Evolutionary conservation across 2,329 filamentous ascomycete species (phyloP), one percentile per base, ranked within the genome.

Genomic region (Pseudopithomyces maydicus): DNA sequence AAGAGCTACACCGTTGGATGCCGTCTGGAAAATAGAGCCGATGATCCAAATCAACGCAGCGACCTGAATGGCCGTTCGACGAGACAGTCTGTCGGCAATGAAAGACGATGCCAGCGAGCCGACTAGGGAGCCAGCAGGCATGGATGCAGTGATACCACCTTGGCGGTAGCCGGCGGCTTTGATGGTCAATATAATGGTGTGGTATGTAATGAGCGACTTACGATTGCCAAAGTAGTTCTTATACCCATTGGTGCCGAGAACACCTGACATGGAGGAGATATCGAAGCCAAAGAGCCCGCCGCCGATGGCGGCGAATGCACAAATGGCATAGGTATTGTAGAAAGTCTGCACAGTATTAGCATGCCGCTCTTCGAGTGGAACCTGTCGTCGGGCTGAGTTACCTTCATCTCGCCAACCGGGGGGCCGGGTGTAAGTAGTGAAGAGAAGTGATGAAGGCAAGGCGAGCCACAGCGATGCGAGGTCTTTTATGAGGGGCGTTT

Each of bases 271-370:
- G 42, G 73, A 76, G 6, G 68, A 70, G 61, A 77, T 77, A 47
- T 77, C 75, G 63, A 77, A 76, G 53, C 75, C 75, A 51, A 77
- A 77, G 12, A 77, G 66, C 2, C 63, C 73, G 53, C 75, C 75
- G 35, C 74, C 85, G 60, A 88, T 84, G 67, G 85, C 84, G 69
- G 85, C 85, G 67, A 88, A 87, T 57, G 77, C 78, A 72, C 85
- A 88, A 60, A 87, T 87, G 59, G 81, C 79, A 70, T 88, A 87
- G 47, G 87, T 79, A 68, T 84, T 86, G 57, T 75, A 75, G 61
- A 71, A 73, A 15, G 70, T 74, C 61, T 67, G 32, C 15, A 22
- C 6, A 32, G 7, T 12, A 23, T 58, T 32, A 57, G 56, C 23
- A 41, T 33, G 38, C 6, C 6, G 41, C 47, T 39, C 22, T 32